Evolutionary conservation across 2,329 filamentous ascomycete genomes (phyloP), one percentile per base, ranked within the genome.

Genomic region (Fusarium setosum): DNA sequence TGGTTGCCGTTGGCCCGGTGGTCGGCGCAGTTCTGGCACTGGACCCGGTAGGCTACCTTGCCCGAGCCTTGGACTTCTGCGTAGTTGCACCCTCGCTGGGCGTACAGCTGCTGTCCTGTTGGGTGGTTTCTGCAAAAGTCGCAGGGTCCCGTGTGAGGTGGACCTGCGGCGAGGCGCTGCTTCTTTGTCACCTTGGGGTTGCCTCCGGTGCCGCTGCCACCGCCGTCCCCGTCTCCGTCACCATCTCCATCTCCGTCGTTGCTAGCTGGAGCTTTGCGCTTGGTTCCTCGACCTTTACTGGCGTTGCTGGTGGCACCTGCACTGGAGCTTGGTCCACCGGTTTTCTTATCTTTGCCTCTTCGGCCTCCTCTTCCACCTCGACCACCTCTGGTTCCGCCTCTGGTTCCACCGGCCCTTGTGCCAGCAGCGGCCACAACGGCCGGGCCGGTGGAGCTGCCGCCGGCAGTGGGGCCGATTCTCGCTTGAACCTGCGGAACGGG

Each of bases 21-120:
- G 26, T 70, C 38, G 32, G 68, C 65, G 26, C 68, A 70, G 31
- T 71, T 65, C 11, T 58, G 34, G 21, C 68, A 70, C 37, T 70
- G 57, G 23, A 48, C 4, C 10, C 48, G n/a, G 5, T 56, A 50
- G 7, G 31, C 5, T 1, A 59, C 29, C 17, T 15, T 4, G 17
- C 47, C 53, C 4, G 2, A 13, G 35, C 42, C 42, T 9, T 57
- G 12, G 17, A 11, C 40, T 59, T 51, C 52, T 37, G 31, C 59
- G 56, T 44, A 38, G 47, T 47, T 38, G 45, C 64, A 67, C 18
- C 11, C 4, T 1, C 4, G 29, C 12, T 24, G 17, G 15, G 45
- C 48, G 18, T 32, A 48, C 18, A 42, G 45, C 17, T 13, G 11
- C 49, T 41, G 38, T 6, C 66, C 67, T 5, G 23, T 8, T 3